Base-by-base conservation (phyloP, 139 green algal species). In the Ettlia oleoabundans region DNA sequence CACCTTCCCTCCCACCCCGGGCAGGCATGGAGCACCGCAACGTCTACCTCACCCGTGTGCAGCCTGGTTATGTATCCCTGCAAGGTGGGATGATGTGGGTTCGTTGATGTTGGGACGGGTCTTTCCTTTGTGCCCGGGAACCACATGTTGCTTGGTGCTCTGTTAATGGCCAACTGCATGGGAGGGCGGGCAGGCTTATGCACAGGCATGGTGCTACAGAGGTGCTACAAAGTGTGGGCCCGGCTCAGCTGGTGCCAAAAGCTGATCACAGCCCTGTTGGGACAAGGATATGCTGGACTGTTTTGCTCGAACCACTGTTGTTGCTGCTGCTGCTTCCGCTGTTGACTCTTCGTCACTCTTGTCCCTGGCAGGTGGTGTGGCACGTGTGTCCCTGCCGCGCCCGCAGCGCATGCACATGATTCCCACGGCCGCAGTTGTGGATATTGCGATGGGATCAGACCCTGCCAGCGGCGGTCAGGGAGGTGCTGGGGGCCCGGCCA, bases 21-120 rank as follows among this genome's bases (percentile, higher is more conserved):
- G 78, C 78, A 69, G 78, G 63, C 22, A 8, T 77, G 2, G 65
- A 77, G 78, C 26, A 64, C 32, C 10, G 52, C 47, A 77, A 83
- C 15, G 21, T 43, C 35, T 74, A 19, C 28, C 2, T 83, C 28
- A 30, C 9, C 4, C 32, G 42, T 0, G 78, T 65, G 0, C 32
- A 19, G 24, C 51, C 78, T 18, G 78, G 78, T 35, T 83, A 77
- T 65, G 26, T 83, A 2, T 1, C 22, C 30, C 6, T 82, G 30
- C 40, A 43, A 1, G 76, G 76, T 82, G 76, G 64, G 76, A 18
- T 10, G 3, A 9, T 10, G 37, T 18, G 67, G 37, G 19, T 28
- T n/a, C n/a, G n/a, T n/a, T n/a, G n/a, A n/a, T n/a, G n/a, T n/a
- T n/a, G n/a, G n/a, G n/a, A n/a, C n/a, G n/a, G n/a, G n/a, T n/a